Base-by-base conservation (phyloP, 163 green algal genomes). In the Trebouxiophyceae sp. region DNA sequence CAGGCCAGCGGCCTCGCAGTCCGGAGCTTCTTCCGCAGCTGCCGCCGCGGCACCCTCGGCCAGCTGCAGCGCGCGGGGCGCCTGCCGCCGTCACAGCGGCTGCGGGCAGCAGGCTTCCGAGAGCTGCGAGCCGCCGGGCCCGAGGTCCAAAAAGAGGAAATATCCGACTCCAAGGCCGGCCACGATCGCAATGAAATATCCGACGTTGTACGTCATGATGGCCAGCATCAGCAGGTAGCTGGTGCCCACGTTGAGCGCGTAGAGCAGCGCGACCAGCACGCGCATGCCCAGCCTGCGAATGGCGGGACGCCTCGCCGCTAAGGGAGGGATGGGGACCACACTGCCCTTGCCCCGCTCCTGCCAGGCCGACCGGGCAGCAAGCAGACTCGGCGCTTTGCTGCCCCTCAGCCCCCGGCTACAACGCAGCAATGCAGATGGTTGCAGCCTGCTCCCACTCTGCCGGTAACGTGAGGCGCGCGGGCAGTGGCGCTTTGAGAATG, bases 151-250 rank as follows among this genome's bases (percentile, higher is more conserved):
- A 56, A 66, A 88, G 20, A 71, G 63, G 16, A 85, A 86, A 31
- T 88, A 33, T 57, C 62, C 46, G 23, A 71, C 0, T 62, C 78
- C 61, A 20, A 72, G 62, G 54, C 80, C 61, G 59, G 47, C 4
- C 7, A 74, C 63, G 32, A 72, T 63, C 27, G 63, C 67, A 27
- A 75, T 57, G 31, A 78, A 74, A 47, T 68, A 71, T n/a, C 66
- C 71, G 26, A 71, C 67, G 29, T 77, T 77, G 70, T 67, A 77
- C 6, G 70, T 77, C 70, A 77, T 77, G 1, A 77, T 61, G n/a
- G 70, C 70, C 65, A 77, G 60, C 70, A 77, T 77, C 31, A 77
- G 46, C 30, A 77, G 65, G 27, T 77, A 77, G 20, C 65, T 62
- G 7, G 66, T 62, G 3, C 33, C 33, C 16, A 77, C 3, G 45